Percentiles rank a stretch among this genome's conserved stretches.
phyloP scores from a whole-genome alignment of 805 yeast genomes.

The Candida tibetensis region DNA sequence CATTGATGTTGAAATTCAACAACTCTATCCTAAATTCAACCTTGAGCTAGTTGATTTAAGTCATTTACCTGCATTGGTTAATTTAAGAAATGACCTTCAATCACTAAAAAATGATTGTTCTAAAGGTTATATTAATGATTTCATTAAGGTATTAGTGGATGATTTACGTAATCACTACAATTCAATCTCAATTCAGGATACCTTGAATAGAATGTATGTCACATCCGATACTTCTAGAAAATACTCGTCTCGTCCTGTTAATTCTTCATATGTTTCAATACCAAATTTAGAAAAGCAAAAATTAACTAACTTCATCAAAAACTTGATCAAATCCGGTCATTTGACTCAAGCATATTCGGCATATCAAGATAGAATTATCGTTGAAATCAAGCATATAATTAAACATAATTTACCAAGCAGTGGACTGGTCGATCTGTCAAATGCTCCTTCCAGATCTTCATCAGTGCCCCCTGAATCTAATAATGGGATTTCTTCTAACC shows the following conservation, averaged over 20 bases:
- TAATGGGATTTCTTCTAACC: slow-evolving; percentile 4
- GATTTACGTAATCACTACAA: slow-evolving; percentile 64
- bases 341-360: slow-evolving; percentile 56
- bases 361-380: slow-evolving; percentile 66
- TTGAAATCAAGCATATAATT: slow-evolving; percentile 72
- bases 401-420: slow-evolving; percentile 57
- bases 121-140: slow-evolving; percentile 57
- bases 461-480: slow-evolving; percentile 24
- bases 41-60: slow-evolving; percentile 42
- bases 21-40: slow-evolving; percentile 20
- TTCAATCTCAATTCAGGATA: slow-evolving; percentile 43
- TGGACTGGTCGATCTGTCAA: slow-evolving; percentile 21
- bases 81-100: slow-evolving; percentile 51
- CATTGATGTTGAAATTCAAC: slow-evolving; percentile 14
- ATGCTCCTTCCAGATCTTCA: slow-evolving; percentile 27
- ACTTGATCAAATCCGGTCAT: slow-evolving; percentile 60
- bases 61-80: slow-evolving; percentile 47
- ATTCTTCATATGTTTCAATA: slow-evolving; percentile 39
- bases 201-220: slow-evolving; percentile 47
- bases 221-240: slow-evolving; percentile 26
- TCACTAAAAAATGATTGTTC: slow-evolving; percentile 65
- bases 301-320: slow-evolving; percentile 49
- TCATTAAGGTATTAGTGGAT: slow-evolving; percentile 51
- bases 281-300: slow-evolving; percentile 31
- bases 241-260: slow-evolving; percentile 15